These are phyloP conservation scores for Sarcodon sp. DNA, from an alignment of 768 basidiomycete genomes.

Conservation along the genomic window DNA sequence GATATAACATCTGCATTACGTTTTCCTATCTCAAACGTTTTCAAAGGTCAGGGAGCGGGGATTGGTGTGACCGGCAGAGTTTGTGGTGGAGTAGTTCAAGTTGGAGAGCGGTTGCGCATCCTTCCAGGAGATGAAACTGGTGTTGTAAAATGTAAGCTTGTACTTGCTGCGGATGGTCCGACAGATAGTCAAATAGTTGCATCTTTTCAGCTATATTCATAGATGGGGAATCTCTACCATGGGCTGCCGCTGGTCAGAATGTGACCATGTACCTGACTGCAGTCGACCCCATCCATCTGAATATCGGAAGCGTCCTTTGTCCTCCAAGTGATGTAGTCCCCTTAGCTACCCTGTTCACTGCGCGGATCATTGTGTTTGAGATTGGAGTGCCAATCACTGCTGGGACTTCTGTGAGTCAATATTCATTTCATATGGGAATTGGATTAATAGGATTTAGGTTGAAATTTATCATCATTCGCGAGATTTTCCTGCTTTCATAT, in stretches of 20 bases:
- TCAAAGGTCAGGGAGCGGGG: conserved; percentile 75
- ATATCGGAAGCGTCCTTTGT: conserved; percentile 84
- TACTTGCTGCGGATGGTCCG: too few relatives aligned
- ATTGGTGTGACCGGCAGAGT: conserved; percentile 75
- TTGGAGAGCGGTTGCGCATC: conserved; percentile 78
- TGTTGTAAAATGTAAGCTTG: conserved; percentile 47
- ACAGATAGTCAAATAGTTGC: not conserved
- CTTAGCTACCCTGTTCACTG: conserved; percentile 64
- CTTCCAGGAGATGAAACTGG: conserved; percentile 89
- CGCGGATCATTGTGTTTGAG: conserved; percentile 91
- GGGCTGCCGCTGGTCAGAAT: conserved; percentile 87
- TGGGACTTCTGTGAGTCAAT: conserved; percentile 60
- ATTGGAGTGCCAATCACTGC: conserved; percentile 79
- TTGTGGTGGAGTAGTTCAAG: conserved; percentile 81
- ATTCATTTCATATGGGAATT: not conserved
- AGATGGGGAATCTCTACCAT: conserved; percentile 65
- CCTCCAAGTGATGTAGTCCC: conserved; percentile 59
- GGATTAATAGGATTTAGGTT: not conserved
- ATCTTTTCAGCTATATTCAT: conserved; percentile 60
- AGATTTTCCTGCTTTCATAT: conserved; percentile 83
- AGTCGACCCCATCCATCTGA: conserved; percentile 79
- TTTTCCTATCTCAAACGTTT: conserved; percentile 90
- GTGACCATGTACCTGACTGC: conserved; percentile 73
- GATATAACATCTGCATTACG: conserved; percentile 70
- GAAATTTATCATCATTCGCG: conserved; percentile 29